These are phyloP conservation scores for Colletotrichum sp. DNA, from an alignment of 2,329 filamentous ascomycete species.

Conservation along the genomic window DNA sequence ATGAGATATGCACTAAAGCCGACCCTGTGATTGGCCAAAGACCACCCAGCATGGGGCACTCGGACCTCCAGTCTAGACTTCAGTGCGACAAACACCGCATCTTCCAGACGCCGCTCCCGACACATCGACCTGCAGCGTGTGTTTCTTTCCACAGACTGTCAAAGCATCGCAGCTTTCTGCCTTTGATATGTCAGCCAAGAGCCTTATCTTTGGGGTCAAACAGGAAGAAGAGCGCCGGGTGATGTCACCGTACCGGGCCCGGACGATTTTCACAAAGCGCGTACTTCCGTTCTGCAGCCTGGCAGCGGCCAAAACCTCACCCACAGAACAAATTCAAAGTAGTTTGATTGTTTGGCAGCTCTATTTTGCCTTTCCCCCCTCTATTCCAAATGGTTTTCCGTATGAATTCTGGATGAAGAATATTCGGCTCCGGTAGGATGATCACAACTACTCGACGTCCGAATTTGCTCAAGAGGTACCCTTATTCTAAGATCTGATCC, in stretches of 20 bases:
- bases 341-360: neutral
- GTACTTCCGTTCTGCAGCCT: neutral
- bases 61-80: neutral
- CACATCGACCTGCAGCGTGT: neutral
- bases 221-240: neutral
- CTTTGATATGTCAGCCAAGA: neutral
- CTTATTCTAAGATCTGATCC: neutral
- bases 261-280: neutral
- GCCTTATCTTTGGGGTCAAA: neutral
- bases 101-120: neutral
- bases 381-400: neutral
- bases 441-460: neutral
- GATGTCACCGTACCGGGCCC: neutral
- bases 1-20: neutral
- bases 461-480: neutral
- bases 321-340: neutral
- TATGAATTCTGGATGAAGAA: neutral
- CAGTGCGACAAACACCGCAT: neutral
- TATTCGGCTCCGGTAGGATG: neutral
- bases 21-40: neutral
- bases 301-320: neutral
- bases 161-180: neutral
- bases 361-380: neutral
- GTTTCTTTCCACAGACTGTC: neutral
- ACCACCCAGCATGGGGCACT: neutral